Conservation (phyloP, 805 yeast species). For the Barnettozyma pratensis region DNA sequence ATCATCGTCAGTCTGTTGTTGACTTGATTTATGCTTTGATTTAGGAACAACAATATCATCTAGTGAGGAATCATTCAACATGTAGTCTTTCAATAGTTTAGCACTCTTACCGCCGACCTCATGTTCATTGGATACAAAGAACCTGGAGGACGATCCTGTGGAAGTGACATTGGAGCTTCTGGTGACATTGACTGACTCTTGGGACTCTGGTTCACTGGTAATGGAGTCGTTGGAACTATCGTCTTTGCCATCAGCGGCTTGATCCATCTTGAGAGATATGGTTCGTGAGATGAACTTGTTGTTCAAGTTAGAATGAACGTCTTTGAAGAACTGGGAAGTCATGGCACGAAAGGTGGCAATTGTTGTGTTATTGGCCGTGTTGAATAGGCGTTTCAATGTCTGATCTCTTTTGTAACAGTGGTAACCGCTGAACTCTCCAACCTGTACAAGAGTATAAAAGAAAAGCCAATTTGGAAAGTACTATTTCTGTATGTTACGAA, state of each 20-base stretch:
- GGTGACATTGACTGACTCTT: background rate
- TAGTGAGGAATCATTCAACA: constrained; percentile 5
- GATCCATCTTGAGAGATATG: constrained; percentile 18
- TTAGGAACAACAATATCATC: constrained; percentile 3
- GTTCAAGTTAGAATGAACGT: constrained; percentile 16
- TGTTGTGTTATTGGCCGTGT: background rate
- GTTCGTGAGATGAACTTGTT: constrained; percentile 20
- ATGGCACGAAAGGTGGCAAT: constrained; percentile 1
- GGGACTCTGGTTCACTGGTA: background rate
- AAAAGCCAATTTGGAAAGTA: too few species aligned
- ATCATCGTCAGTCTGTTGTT: constrained; percentile 5
- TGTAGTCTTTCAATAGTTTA: background rate
- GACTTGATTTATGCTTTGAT: background rate
- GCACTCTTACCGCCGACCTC: constrained; percentile 4
- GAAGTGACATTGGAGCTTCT: constrained; percentile 6
- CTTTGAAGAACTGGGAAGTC: constrained; percentile 24
- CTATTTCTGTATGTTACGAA: background rate
- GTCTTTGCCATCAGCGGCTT: constrained; percentile 1
- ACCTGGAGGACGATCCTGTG: constrained; percentile 8
- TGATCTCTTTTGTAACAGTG: too few species aligned
- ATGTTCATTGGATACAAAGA: constrained; percentile 3
- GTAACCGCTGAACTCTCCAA: background rate
- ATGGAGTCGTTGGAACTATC: constrained; percentile 5
- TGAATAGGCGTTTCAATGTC: too few species aligned
- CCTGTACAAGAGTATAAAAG: too few species aligned